Percentiles rank a stretch among this genome's conserved stretches.
These are phyloP conservation scores for Globisporangium barbulae DNA, from an alignment of 352 stramenopile species.

Conservation along the genomic window DNA sequence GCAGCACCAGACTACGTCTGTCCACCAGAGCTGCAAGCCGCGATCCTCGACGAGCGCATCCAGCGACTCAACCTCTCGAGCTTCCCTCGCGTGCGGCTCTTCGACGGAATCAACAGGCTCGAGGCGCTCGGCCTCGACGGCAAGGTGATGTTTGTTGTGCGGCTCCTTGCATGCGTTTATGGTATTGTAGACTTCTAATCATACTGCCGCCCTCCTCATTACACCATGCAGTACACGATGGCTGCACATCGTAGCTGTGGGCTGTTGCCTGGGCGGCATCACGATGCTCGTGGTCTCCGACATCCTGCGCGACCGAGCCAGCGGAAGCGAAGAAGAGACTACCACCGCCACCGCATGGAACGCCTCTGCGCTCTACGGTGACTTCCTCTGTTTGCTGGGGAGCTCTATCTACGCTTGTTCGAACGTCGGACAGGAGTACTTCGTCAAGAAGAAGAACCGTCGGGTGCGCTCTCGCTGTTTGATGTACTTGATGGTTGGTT, in stretches of 20 bases:
- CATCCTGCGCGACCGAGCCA: slow-evolving; percentile 43
- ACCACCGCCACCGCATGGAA: slow-evolving; percentile 15
- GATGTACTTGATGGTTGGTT: not conserved
- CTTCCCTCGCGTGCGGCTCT: too few relatives aligned
- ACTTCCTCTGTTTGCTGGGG: slow-evolving; percentile 90
- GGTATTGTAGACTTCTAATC: not conserved
- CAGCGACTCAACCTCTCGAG: too few relatives aligned
- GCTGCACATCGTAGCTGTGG: slow-evolving; percentile 71
- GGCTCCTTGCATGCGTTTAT: not conserved
- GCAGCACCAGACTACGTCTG: too few relatives aligned
- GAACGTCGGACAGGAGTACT: slow-evolving; percentile 90
- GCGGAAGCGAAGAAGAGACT: slow-evolving; percentile 2
- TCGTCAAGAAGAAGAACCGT: slow-evolving; percentile 82
- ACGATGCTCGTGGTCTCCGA: slow-evolving; percentile 85
- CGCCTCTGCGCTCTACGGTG: slow-evolving; percentile 75
- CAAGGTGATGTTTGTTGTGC: slow-evolving; percentile 26
- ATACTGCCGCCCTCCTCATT: not conserved
- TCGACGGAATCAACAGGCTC: too few relatives aligned
- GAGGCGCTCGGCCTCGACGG: too few relatives aligned
- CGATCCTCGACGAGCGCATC: too few relatives aligned
- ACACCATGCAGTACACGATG: slow-evolving; percentile 49
- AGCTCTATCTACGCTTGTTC: slow-evolving; percentile 89
- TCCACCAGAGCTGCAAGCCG: too few relatives aligned
- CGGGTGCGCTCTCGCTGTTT: slow-evolving; percentile 22
- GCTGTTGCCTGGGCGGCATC: slow-evolving; percentile 86